These are phyloP conservation scores for Cynanchum wilfordii DNA, from an alignment of 257 asterid species.

Conservation along the genomic window DNA sequence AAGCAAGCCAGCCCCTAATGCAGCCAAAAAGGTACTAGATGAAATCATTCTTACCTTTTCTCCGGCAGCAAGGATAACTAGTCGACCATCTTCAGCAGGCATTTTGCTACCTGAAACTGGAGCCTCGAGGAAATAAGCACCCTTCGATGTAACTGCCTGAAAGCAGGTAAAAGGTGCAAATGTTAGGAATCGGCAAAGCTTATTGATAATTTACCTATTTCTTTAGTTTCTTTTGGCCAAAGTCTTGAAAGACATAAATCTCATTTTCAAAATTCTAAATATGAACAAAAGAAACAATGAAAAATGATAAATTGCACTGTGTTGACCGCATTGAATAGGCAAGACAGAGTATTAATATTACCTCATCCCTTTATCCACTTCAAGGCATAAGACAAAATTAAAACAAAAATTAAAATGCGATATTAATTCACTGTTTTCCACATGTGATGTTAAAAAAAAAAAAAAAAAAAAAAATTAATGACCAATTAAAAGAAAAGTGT, in stretches of 20 bases:
- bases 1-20: not conserved
- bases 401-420: not conserved
- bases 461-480: not conserved
- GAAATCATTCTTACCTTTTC: slow-evolving; percentile 48
- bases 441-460: slow-evolving; percentile 3
- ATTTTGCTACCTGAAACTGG: slow-evolving; percentile 99
- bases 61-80: slow-evolving; percentile 96
- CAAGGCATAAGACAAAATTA: not conserved
- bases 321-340: not conserved
- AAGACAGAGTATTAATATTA: not conserved
- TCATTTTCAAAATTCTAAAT: not conserved
- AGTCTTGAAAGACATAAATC: too few relatives aligned
- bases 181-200: slow-evolving; percentile 8
- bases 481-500: not conserved
- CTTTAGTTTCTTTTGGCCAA: slow-evolving; percentile 9
- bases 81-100: slow-evolving; percentile 98
- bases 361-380: not conserved
- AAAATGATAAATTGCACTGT: not conserved
- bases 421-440: not conserved
- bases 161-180: too few relatives aligned
- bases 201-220: not conserved
- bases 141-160: slow-evolving; percentile 77
- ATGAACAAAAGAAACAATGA: not conserved
- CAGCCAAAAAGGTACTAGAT: not conserved
- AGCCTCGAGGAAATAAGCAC: slow-evolving; percentile 81